phyloP scores from a whole-genome alignment of 2,329 filamentous ascomycete genomes.

The Magnaporthiopsis incrustans region DNA sequence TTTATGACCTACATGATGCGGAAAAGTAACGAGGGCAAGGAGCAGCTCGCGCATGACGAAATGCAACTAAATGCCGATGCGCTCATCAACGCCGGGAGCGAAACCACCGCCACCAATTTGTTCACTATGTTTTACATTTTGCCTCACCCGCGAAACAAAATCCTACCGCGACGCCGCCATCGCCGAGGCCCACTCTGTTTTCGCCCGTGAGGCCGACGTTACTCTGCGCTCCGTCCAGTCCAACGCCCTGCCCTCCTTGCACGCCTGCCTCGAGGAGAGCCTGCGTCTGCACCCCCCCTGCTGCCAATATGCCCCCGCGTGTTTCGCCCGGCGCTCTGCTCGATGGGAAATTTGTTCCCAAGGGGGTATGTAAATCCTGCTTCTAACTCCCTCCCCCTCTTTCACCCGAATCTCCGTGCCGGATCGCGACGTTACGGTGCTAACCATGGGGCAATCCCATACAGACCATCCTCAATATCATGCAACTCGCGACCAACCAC shows the following conservation, averaged over 20 bases:
- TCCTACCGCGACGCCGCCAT: constrained; percentile 10
- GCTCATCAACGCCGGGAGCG: constrained; percentile 14
- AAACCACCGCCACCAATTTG: constrained; percentile 18
- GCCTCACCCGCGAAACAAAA: constrained; percentile 17
- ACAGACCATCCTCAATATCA: too few relatives aligned
- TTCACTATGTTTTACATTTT: constrained; percentile 7
- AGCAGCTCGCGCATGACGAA: constrained; percentile 11
- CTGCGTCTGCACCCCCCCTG: constrained; percentile 18
- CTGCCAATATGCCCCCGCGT: constrained; percentile 16
- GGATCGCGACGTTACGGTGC: too few relatives aligned
- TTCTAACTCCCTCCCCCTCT: too few relatives aligned
- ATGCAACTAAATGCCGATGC: constrained; percentile 17
- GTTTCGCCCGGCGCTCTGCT: not conserved
- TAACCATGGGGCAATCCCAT: too few relatives aligned
- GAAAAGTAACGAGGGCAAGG: not conserved
- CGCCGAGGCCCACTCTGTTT: not conserved
- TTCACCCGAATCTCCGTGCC: too few relatives aligned
- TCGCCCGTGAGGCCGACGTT: not conserved
- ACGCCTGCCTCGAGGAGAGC: constrained; percentile 30
- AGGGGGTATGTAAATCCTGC: not conserved
- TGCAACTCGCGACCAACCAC: too few relatives aligned
- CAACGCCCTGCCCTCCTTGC: constrained; percentile 17
- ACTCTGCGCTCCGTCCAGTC: not conserved
- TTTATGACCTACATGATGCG: constrained; percentile 6
- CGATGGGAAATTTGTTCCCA: not conserved